phyloP scores from a whole-genome alignment of 306 rosid genomes.

The Nissolia schottii region DNA sequence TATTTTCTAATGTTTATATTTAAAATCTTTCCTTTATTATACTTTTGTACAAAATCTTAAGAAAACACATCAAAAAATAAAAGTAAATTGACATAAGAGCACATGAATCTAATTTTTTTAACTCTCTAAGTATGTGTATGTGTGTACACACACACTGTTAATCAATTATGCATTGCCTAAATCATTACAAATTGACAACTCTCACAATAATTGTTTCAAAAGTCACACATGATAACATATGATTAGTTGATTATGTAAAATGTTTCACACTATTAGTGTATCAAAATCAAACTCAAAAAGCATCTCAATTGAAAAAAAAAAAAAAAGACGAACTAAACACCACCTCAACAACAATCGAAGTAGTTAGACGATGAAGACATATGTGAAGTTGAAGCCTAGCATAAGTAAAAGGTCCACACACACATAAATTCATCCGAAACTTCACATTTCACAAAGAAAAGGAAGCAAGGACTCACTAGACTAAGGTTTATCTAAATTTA shows the following conservation, averaged over 20 bases:
- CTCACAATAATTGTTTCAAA: not conserved
- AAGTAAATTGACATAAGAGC: constrained; percentile 8
- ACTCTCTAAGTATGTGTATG: not conserved
- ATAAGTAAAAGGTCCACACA: not conserved
- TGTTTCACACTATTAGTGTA: too few relatives aligned
- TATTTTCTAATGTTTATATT: not conserved
- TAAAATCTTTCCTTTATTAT: too few relatives aligned
- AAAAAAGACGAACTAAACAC: too few relatives aligned
- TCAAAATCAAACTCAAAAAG: too few relatives aligned
- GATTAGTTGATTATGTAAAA: too few relatives aligned
- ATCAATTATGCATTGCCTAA: not conserved
- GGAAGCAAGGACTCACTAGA: not conserved
- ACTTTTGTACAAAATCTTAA: not conserved
- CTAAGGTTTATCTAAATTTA: not conserved
- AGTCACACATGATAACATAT: too few relatives aligned
- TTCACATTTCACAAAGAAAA: not conserved
- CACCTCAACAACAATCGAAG: too few relatives aligned
- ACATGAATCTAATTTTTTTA: too few relatives aligned
- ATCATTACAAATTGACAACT: not conserved
- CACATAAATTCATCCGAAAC: constrained; percentile 7
- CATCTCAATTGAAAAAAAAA: too few relatives aligned
- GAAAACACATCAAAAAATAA: not conserved
- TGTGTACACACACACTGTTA: too few relatives aligned
- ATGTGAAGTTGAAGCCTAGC: constrained; percentile 13
- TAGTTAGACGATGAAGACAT: too few relatives aligned